Conservation (phyloP, 805 yeast genomes). For the Komagataella pseudopastoris region DNA sequence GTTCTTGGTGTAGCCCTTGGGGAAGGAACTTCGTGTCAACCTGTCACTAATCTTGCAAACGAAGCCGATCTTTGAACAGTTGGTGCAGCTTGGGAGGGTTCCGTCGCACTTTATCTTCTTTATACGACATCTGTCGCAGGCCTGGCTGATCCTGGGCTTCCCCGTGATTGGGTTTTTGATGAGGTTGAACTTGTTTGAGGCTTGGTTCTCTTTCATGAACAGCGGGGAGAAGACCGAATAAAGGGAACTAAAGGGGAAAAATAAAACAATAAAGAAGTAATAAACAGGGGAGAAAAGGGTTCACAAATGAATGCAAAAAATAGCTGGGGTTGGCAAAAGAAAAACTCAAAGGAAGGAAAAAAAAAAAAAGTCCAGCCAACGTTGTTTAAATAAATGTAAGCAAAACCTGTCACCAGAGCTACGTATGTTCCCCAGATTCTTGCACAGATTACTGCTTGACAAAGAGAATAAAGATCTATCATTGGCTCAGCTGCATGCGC, state of each 20-base stretch:
- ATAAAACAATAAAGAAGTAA: not conserved
- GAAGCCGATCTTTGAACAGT: conserved; percentile 51
- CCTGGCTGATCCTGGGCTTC: conserved; percentile 50
- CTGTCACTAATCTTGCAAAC: conserved; percentile 64
- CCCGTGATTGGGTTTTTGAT: conserved; percentile 22
- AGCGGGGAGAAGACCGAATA: not conserved
- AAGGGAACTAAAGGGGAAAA: not conserved
- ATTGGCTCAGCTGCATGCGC: not conserved
- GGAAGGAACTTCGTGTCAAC: conserved; percentile 63
- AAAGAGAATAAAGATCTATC: not conserved
- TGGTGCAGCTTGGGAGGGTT: conserved; percentile 48
- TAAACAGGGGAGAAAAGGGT: not conserved
- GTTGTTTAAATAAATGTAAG: not conserved
- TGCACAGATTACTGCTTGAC: not conserved
- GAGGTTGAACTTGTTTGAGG: conserved; percentile 4
- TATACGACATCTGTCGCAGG: conserved; percentile 70
- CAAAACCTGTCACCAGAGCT: not conserved
- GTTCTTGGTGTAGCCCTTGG: conserved; percentile 70
- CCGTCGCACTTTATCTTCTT: conserved; percentile 74
- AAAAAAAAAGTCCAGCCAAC: not conserved
- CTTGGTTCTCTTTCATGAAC: not conserved
- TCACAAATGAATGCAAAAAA: not conserved
- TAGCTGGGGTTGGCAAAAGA: not conserved
- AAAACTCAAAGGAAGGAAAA: not conserved
- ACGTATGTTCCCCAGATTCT: not conserved